Conservation (phyloP, 2,329 filamentous ascomycete species). For the Kalaharituber pfeilii region DNA sequence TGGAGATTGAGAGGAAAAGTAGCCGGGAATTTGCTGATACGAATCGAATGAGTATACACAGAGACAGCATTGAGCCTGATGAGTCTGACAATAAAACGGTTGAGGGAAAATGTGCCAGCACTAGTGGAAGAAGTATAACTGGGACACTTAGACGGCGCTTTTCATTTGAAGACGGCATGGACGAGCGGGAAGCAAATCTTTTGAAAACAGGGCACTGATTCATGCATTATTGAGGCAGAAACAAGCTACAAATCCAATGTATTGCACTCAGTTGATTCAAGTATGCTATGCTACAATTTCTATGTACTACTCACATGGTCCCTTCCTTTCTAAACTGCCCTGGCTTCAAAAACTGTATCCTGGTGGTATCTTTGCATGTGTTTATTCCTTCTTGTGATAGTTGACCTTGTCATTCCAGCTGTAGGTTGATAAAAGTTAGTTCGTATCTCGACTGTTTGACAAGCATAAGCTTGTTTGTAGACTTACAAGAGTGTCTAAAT, state of each 20-base stretch:
- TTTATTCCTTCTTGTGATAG: conserved; percentile 67
- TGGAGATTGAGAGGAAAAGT: not conserved
- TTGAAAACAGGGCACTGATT: not conserved
- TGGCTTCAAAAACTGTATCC: not conserved
- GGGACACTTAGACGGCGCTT: not conserved
- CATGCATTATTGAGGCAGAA: not conserved
- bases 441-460: not conserved
- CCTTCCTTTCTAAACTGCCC: too few relatives aligned
- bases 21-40: not conserved
- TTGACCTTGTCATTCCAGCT: conserved; percentile 94
- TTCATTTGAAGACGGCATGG: not conserved
- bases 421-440: conserved; percentile 8
- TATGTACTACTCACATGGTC: not conserved
- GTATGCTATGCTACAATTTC: not conserved
- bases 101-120: not conserved
- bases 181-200: not conserved
- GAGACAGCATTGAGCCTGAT: not conserved
- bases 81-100: not conserved
- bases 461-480: too few relatives aligned
- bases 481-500: conserved; percentile 49
- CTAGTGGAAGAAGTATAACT: not conserved
- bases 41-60: too few relatives aligned
- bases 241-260: too few relatives aligned
- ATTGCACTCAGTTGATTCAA: not conserved
- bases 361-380: not conserved